A percentile compares a stretch with the other conserved stretches of the same genome.
phyloP scores from a whole-genome alignment of 371 early-diverging fungal species.

The Lichtheimia ramosa region DNA sequence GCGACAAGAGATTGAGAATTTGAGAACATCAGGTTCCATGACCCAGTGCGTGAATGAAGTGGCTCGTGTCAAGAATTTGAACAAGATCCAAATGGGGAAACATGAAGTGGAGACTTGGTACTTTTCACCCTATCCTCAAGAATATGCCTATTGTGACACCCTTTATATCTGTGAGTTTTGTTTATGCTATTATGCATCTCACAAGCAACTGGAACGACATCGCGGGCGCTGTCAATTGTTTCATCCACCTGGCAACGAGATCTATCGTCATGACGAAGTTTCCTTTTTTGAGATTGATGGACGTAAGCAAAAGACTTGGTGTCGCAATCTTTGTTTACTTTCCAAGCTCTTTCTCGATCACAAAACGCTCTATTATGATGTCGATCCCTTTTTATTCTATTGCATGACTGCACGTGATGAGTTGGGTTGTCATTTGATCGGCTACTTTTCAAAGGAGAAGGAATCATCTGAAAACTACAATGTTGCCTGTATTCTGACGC shows the following conservation, averaged over 20 bases:
- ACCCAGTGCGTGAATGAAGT: slow-evolving; percentile 92
- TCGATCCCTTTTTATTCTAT: slow-evolving; percentile 98
- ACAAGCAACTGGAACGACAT: slow-evolving; percentile 71
- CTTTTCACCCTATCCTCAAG: slow-evolving; percentile 93
- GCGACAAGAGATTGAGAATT: slow-evolving; percentile 90
- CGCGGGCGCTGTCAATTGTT: slow-evolving; percentile 77
- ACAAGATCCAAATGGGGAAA: slow-evolving; percentile 92
- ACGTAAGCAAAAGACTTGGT: slow-evolving; percentile 88
- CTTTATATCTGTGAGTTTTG: slow-evolving; percentile 96
- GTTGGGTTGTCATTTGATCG: slow-evolving; percentile 89
- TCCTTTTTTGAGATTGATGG: slow-evolving; percentile 94
- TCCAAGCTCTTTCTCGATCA: slow-evolving; percentile 98
- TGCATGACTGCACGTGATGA: slow-evolving; percentile 81
- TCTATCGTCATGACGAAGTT: slow-evolving; percentile 84
- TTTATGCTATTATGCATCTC: slow-evolving; percentile 75
- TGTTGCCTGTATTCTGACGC: slow-evolving; percentile 99
- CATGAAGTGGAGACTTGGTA: slow-evolving; percentile 98
- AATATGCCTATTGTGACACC: slow-evolving; percentile 70
- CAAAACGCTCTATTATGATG: slow-evolving; percentile 98
- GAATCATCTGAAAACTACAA: slow-evolving; percentile 96
- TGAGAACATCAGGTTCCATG: slow-evolving; percentile 92
- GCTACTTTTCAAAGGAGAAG: slow-evolving; percentile 99
- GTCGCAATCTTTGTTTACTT: slow-evolving; percentile 94
- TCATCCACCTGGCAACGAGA: slow-evolving; percentile 97
- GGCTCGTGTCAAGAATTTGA: slow-evolving; percentile 91